Conservation (phyloP, 768 basidiomycete species). For the Rhizopogon sp. region DNA sequence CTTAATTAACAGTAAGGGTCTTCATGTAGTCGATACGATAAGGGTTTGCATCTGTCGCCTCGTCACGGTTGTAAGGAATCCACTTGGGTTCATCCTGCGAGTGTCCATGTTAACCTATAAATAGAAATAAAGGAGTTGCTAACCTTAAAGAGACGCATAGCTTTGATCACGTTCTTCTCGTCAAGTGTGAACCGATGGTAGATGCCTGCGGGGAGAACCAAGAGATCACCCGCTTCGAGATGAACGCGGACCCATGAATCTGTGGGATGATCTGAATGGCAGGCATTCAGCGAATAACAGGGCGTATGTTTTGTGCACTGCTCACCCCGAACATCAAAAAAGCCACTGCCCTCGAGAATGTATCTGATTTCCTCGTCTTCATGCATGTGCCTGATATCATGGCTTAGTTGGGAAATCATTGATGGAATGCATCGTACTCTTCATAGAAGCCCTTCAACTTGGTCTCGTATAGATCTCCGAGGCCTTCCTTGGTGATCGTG, state of each 20-base stretch:
- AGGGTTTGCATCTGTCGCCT: slow-evolving; percentile 58
- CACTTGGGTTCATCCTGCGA: slow-evolving; percentile 87
- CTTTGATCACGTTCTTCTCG: slow-evolving; percentile 63
- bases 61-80: slow-evolving; percentile 67
- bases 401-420: background rate
- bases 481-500: slow-evolving; percentile 68
- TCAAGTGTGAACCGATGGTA: slow-evolving; percentile 96
- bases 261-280: slow-evolving; percentile 47
- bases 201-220: slow-evolving; percentile 86
- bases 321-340: slow-evolving; percentile 87
- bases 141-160: slow-evolving; percentile 83
- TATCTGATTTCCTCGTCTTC: slow-evolving; percentile 97
- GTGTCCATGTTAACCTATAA: background rate
- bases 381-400: slow-evolving; percentile 69
- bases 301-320: background rate
- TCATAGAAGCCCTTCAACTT: slow-evolving; percentile 82
- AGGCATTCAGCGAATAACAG: background rate
- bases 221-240: slow-evolving; percentile 72
- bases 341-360: slow-evolving; percentile 79
- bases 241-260: slow-evolving; percentile 82
- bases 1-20: slow-evolving; percentile 34
- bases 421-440: slow-evolving; percentile 47
- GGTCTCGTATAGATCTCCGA: slow-evolving; percentile 79
- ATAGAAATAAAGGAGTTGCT: slow-evolving; percentile 2
- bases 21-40: slow-evolving; percentile 59